Evolutionary conservation across 2,329 filamentous ascomycete species (phyloP), one percentile per base, ranked within the genome.

Genomic region (Thelonectria discophora): DNA sequence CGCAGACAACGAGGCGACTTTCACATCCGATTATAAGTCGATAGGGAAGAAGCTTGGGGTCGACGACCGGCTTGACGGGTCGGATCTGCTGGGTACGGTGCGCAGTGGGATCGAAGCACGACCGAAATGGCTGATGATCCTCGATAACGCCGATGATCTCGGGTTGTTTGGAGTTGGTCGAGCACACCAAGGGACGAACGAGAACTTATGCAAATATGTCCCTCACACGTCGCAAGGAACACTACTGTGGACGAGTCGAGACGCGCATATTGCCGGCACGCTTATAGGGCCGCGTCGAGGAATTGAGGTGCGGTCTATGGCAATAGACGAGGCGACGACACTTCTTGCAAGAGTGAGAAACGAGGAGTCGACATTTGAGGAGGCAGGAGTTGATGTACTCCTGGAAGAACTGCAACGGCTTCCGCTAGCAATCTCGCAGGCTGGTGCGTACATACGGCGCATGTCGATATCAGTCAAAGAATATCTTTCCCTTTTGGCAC

Each of bases 201-300:
- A 34, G 40, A 13, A 17, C 15, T n/a, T 46, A 18, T 2, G 24
- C 24, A 15, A 39, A 27, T 52, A 46, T 32, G 15, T 58, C 17
- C 55, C 55, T 40, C 15, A 30, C 5, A 18, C 13, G 5, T 39
- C 47, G 3, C 24, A 27, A 3, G 75, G 75, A 20, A 71, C 67
- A 10, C 59, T 77, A 1, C 37, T 77, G 7, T 77, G 73, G 75
- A 76, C 69, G n/a, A 76, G 72, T 18, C 70, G 72, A 8, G 73
- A 76, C 58, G 59, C 64, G 37, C 60, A 55, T 11, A 73, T 76
- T 53, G 46, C 50, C n/a, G 70, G 67, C 1, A 73, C 53, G 7
- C 67, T 77, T 20, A 68, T 76, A 0, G 65, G 66, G 1, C 0
- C 47, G 2, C 39, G 58, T 3, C 64, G 64, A 55, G 70, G 66